phyloP scores from a whole-genome alignment of 1,284 basidiomycete species.

The Sanghuangporus sanghuang region DNA sequence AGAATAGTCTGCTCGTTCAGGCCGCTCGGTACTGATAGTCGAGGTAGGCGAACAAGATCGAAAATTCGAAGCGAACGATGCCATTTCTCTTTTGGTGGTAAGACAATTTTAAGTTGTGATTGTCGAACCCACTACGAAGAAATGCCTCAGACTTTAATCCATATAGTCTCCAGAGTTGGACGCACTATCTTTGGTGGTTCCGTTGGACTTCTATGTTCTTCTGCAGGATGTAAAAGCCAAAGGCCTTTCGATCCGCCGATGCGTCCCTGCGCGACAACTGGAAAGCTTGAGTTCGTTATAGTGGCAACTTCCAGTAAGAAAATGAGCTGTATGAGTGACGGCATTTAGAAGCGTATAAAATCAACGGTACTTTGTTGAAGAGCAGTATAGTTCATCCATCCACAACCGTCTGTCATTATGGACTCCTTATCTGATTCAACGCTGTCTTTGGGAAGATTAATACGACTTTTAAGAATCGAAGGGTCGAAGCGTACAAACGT shows the following conservation, averaged over 20 bases:
- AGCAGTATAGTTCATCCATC: conserved; percentile 59
- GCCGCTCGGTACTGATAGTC: conserved; percentile 32
- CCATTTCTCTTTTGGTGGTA: conserved; percentile 25
- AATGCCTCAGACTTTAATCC: background rate
- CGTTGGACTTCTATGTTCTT: conserved; percentile 29
- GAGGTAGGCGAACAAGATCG: conserved; percentile 42
- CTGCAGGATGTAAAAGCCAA: conserved; percentile 55
- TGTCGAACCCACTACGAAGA: conserved; percentile 50
- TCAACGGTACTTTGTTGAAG: background rate
- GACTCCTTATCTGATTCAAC: conserved; percentile 38
- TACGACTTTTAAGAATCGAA: background rate
- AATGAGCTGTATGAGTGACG: conserved; percentile 28
- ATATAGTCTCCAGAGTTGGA: too few species aligned
- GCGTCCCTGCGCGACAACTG: conserved; percentile 63
- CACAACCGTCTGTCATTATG: conserved; percentile 69
- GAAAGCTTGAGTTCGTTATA: conserved; percentile 34
- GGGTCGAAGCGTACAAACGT: background rate
- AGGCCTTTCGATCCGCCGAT: conserved; percentile 65
- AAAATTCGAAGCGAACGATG: conserved; percentile 50
- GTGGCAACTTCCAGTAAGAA: conserved; percentile 30
- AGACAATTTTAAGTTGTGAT: conserved; percentile 62
- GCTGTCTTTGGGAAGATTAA: conserved; percentile 26
- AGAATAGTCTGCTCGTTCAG: conserved; percentile 52
- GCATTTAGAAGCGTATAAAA: background rate
- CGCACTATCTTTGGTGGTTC: conserved; percentile 40